Conservation (phyloP, 768 basidiomycete species). For the Phlebiopsis flavidoalba region DNA sequence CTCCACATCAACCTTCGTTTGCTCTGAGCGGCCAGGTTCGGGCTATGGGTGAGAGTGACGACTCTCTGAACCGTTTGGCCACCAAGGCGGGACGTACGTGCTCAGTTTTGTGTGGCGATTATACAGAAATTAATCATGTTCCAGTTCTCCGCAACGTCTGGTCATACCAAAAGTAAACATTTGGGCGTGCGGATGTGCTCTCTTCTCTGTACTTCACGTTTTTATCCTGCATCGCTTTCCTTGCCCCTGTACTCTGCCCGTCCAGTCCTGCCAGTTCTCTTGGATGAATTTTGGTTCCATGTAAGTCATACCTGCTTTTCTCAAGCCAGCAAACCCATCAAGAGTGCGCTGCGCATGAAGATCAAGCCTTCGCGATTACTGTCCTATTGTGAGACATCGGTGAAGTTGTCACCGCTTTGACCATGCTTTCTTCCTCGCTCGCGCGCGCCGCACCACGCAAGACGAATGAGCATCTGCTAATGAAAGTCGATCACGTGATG, state of each 20-base stretch:
- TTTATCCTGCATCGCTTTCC: constrained; percentile 3
- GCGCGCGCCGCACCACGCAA: background rate
- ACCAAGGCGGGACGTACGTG: constrained; percentile 91
- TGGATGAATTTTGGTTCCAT: background rate
- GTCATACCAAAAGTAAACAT: constrained; percentile 85
- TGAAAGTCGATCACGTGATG: background rate
- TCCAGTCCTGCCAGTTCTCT: constrained; percentile 1
- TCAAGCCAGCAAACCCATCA: background rate
- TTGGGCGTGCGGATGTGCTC: constrained; percentile 13
- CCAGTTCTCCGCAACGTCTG: constrained; percentile 94
- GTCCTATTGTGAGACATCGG: background rate
- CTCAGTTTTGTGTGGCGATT: background rate
- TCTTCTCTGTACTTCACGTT: constrained; percentile 16
- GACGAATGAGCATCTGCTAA: background rate
- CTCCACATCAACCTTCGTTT: constrained; percentile 79
- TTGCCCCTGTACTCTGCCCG: constrained; percentile 10
- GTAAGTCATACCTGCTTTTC: background rate
- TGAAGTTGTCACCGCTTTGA: too few relatives aligned
- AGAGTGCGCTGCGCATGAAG: background rate
- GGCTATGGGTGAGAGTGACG: constrained; percentile 94
- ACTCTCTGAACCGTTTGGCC: constrained; percentile 93
- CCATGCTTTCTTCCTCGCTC: too few relatives aligned
- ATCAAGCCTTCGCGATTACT: background rate
- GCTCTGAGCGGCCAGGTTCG: constrained; percentile 93
- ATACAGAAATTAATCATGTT: background rate